Evolutionary conservation across 805 yeast species (phyloP), one percentile per base, ranked within the genome.

Genomic region (Tanozyma kutaoensis): DNA sequence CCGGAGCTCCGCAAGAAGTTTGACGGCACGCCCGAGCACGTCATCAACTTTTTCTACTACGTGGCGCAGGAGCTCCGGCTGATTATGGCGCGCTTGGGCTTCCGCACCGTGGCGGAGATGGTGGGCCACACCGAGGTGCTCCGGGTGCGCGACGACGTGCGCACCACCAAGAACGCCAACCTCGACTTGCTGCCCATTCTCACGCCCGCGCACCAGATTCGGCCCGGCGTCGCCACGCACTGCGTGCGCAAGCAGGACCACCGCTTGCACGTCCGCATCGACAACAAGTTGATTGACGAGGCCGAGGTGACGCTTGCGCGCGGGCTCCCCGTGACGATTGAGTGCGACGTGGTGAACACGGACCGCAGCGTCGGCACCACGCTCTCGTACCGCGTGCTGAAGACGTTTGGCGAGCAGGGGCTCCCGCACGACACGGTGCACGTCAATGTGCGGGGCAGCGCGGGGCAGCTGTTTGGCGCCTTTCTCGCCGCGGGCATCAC

Each of bases 381-480:
- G 3, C 65, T 88, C 42, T 84, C 96, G 3, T 91, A 88, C 64
- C 71, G 96, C 46, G 77, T 88, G 26, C 85, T 96, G 21, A 88
- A 88, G 62, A 73, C 67, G 36, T 88, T 84, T 50, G 98, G 98
- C 37, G 95, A 86, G 46, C 62, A 71, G 36, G 94, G 96, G 20
- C 65, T 88, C 45, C 98, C 98, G 13, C 88, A 82, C 44, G 96
- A 91, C 55, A 91, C 97, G 12, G 78, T 88, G 38, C 96, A 86
- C 42, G 96, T 86, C 23, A 79, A 86, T 48, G 71, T 81, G 31
- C 67, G 65, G 46, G 98, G 98, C 38, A 77, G 86, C 31, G 98
- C 98, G 16, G 98, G 98, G 46, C 98, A 88, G 62, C 85, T 96
- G 3, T 88, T 91, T 48, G 98, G 98, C 62, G 98, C 97, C 2